These are phyloP conservation scores for Microcyclospora tardicrescens DNA, from an alignment of 2,329 filamentous ascomycete species.

Conservation along the genomic window DNA sequence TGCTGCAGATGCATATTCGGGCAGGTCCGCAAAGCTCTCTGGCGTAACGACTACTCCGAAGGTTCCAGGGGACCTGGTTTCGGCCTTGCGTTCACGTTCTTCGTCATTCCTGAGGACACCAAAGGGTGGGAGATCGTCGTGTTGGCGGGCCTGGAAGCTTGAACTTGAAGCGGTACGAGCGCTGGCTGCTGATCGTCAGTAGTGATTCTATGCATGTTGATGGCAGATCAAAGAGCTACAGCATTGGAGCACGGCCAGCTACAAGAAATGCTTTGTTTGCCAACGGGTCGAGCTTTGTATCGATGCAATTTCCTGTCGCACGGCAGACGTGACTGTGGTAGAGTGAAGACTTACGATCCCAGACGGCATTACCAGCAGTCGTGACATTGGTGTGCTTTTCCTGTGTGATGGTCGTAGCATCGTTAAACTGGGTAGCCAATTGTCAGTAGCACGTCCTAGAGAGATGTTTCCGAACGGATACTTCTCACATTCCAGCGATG, in stretches of 20 bases:
- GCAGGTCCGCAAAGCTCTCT: slow-evolving; percentile 39
- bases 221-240: not conserved
- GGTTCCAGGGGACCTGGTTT: slow-evolving; percentile 38
- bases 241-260: too few relatives aligned
- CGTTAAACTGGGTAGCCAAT: slow-evolving; percentile 17
- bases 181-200: slow-evolving; percentile 1
- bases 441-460: not conserved
- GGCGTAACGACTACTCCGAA: slow-evolving; percentile 44
- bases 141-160: slow-evolving; percentile 1
- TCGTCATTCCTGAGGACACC: slow-evolving; percentile 41
- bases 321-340: too few relatives aligned
- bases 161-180: slow-evolving; percentile 3
- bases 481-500: slow-evolving; percentile 30
- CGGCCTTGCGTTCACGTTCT: slow-evolving; percentile 45
- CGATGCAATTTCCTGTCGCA: too few relatives aligned
- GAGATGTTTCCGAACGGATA: slow-evolving; percentile 33
- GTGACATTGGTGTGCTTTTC: slow-evolving; percentile 31
- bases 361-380: slow-evolving; percentile 39
- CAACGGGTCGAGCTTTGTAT: too few relatives aligned
- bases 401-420: slow-evolving; percentile 22
- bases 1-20: slow-evolving; percentile 32
- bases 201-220: not conserved
- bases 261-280: too few relatives aligned
- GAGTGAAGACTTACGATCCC: slow-evolving; percentile 38
- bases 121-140: slow-evolving; percentile 43